A percentile compares a stretch with the other conserved stretches of the same genome.
Evolutionary conservation across 306 rosid genomes (phyloP).

Genomic region (Amphicarpaea edgeworthii): DNA sequence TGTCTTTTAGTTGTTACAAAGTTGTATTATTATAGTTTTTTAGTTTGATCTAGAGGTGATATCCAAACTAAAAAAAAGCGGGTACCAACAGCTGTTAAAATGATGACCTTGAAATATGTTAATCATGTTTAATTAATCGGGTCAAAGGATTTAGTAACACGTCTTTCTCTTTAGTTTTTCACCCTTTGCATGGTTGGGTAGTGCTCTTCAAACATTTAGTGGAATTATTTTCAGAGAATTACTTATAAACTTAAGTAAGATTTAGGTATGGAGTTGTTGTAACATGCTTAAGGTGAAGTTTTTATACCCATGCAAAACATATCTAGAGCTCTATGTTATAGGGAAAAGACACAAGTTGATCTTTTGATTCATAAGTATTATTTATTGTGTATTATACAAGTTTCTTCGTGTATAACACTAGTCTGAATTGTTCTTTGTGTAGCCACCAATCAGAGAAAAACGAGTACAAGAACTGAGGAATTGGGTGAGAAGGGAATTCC

Average conservation of each 20-base stretch:
- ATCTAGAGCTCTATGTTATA: slow-evolving; percentile 5
- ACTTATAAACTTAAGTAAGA: slow-evolving; percentile 17
- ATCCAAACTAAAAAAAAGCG: neutral
- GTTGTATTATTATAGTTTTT: neutral
- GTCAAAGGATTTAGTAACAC: neutral
- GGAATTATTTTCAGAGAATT: slow-evolving; percentile 2
- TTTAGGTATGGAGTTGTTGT: neutral
- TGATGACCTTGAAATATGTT: slow-evolving; percentile 24
- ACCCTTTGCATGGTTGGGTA: neutral
- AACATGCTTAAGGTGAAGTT: slow-evolving; percentile 18
- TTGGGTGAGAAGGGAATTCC: slow-evolving; percentile 76
- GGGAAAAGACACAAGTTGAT: neutral
- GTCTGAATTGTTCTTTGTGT: slow-evolving; percentile 45
- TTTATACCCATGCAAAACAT: slow-evolving; percentile 1
- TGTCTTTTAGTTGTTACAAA: slow-evolving; percentile 21
- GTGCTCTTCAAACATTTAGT: neutral
- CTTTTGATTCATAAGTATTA: slow-evolving; percentile 22
- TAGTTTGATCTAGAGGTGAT: neutral
- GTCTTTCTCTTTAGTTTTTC: neutral
- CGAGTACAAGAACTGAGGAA: slow-evolving; percentile 82
- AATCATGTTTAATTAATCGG: neutral
- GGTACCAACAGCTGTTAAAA: neutral
- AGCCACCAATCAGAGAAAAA: slow-evolving; percentile 88
- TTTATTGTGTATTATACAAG: slow-evolving; percentile 9
- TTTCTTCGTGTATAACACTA: slow-evolving; percentile 35